Evolutionary conservation across 805 yeast genomes (phyloP).

Genomic region (Wickerhamiella galacta): DNA sequence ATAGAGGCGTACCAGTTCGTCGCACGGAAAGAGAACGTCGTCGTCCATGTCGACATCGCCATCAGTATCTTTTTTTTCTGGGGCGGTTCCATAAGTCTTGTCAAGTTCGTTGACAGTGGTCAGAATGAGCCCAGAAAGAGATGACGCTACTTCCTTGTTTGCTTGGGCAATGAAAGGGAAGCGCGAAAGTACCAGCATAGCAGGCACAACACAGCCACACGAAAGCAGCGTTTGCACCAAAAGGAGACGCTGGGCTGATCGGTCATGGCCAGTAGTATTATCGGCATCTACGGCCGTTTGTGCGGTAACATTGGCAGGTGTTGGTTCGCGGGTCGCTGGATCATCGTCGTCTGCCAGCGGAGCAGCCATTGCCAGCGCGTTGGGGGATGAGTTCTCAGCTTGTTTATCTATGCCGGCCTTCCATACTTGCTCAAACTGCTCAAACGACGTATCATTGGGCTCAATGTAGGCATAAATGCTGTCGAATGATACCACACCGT

Average conservation of each 20-base stretch:
- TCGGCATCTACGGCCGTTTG: not conserved
- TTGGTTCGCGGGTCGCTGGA: not conserved
- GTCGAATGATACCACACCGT: not conserved
- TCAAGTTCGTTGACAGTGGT: not conserved
- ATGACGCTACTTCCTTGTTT: not conserved
- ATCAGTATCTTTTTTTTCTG: not conserved
- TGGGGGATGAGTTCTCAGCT: constrained; percentile 1
- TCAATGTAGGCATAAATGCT: constrained; percentile 1
- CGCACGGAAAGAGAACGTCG: not conserved
- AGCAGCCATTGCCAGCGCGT: constrained; percentile 1
- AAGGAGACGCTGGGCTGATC: not conserved
- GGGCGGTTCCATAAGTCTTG: too few species aligned
- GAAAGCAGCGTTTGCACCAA: not conserved
- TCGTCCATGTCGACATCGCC: not conserved
- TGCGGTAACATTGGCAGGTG: not conserved
- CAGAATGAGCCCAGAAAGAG: too few species aligned
- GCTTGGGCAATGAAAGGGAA: constrained; percentile 4
- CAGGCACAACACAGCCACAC: not conserved
- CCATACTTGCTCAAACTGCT: not conserved
- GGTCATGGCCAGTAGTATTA: too few species aligned
- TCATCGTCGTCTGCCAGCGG: not conserved
- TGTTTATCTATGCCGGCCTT: not conserved
- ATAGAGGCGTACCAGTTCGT: not conserved
- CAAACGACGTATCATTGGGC: not conserved
- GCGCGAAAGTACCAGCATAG: not conserved